Evolutionary conservation across 345 rosid genomes (phyloP), one percentile per base, ranked within the genome.

Genomic region (Brassica cretica): DNA sequence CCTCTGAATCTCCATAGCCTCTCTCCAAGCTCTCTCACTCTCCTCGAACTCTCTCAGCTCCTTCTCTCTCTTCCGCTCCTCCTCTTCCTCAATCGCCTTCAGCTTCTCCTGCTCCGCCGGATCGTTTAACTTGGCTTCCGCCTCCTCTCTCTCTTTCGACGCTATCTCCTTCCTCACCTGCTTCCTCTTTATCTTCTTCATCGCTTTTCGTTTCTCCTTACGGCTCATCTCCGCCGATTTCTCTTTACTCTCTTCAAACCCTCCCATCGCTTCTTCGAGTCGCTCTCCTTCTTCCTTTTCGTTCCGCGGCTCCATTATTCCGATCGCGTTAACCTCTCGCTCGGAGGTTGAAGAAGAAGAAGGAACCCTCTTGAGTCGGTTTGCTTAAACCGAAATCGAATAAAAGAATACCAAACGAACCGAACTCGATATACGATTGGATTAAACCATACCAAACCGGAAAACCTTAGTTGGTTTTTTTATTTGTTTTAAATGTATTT

Each of bases 101-200:
- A 83, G 27, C 71, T 84, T 86, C 78, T 79, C 86, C 77, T 81
- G 89, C 81, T 89, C 91, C 68, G 79, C 93, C 29, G 91, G 93
- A 76, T 92, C 97, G 74, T 91, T 86, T 61, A 81, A 51, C 75
- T 76, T 82, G 37, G 83, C 87, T 81, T 87, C 92, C 77, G 76
- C 87, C 44, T 82, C 89, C 64, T 85, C 89, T 73, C 89, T 88
- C 86, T 86, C 93, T 83, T 80, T 87, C 83, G 58, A 85, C 61
- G 97, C 93, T 29, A 78, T 81, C 83, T 89, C 95, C 81, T 80
- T 92, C 87, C 98, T 84, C 73, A 73, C 14, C 62, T 84, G 90
- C 85, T 84, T 90, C 87, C 97, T 84, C 89, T 86, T 94, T 85
- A 80, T n/a, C 86, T 86, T 94, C 87, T 94, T 94, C 85, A 70